These are phyloP conservation scores for Eucalyptus erythrocorys DNA, from an alignment of 345 rosid genomes.

Conservation along the genomic window DNA sequence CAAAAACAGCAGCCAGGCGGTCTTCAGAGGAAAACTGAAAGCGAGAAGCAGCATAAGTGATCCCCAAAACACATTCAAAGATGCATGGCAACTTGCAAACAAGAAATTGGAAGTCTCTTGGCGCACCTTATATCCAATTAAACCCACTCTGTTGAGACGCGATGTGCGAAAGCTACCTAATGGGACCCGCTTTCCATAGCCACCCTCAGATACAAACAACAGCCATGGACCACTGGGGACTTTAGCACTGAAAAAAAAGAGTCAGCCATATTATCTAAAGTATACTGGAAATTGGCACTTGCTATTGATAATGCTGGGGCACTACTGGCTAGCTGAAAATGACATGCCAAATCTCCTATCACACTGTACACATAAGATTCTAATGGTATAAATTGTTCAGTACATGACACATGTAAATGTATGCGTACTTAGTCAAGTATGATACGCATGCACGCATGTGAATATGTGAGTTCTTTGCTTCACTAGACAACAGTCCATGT, in stretches of 20 bases:
- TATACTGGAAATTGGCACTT: neutral
- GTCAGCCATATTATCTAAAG: neutral
- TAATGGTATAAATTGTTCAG: neutral
- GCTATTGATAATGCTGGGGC: neutral
- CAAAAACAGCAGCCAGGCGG: constrained; percentile 72
- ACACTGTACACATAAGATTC: neutral
- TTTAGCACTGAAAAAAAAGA: constrained; percentile 13
- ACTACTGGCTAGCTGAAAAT: neutral
- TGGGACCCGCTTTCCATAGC: constrained; percentile 91
- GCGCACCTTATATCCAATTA: constrained; percentile 72
- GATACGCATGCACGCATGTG: neutral
- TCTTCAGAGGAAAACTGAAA: constrained; percentile 72
- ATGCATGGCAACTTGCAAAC: neutral
- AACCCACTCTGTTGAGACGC: constrained; percentile 69
- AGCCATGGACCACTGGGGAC: constrained; percentile 72
- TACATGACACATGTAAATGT: neutral
- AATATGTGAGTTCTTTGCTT: neutral
- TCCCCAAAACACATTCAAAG: neutral
- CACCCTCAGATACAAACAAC: constrained; percentile 77
- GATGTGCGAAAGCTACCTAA: constrained; percentile 53
- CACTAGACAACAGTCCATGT: neutral
- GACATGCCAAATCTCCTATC: neutral
- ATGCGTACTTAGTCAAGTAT: neutral
- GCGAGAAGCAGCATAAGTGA: neutral
- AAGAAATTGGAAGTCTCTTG: neutral